Percentiles rank a stretch among this genome's conserved stretches.
phyloP scores from a whole-genome alignment of 176 grass and related monocot species.

The Hyparrhenia diplandra region DNA sequence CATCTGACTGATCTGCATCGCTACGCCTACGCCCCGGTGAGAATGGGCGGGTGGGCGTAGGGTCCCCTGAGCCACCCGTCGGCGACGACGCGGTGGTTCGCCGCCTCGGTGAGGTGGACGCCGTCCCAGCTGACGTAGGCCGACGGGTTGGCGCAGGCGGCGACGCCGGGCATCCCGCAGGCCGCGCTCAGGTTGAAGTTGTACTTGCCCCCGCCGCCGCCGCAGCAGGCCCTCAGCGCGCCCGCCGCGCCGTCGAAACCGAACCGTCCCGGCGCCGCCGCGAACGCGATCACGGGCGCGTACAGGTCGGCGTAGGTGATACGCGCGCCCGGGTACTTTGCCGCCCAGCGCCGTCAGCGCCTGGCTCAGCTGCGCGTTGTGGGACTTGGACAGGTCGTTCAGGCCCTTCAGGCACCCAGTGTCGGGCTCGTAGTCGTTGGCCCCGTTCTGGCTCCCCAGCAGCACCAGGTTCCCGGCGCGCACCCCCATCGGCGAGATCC shows the following conservation, averaged over 20 bases:
- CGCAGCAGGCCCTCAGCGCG: constrained; percentile 37
- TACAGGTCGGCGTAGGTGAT: constrained; percentile 53
- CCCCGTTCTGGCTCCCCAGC: background rate
- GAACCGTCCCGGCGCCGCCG: constrained; percentile 15
- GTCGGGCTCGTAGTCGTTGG: constrained; percentile 27
- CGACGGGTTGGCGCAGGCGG: constrained; percentile 3
- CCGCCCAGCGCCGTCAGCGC: background rate
- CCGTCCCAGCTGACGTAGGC: constrained; percentile 62
- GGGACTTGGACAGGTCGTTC: constrained; percentile 37
- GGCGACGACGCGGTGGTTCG: constrained; percentile 50
- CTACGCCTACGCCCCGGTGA: no score
- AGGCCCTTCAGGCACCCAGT: constrained; percentile 50
- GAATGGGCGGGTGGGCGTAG: constrained; percentile 37
- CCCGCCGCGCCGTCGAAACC: constrained; percentile 39
- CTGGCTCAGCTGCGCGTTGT: constrained; percentile 38
- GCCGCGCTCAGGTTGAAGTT: constrained; percentile 31
- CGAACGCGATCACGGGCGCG: constrained; percentile 34
- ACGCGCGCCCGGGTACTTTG: constrained; percentile 1
- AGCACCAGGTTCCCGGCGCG: constrained; percentile 28
- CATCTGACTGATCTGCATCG: no score
- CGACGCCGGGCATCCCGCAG: constrained; percentile 35
- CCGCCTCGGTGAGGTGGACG: constrained; percentile 52
- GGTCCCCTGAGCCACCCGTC: constrained; percentile 46
- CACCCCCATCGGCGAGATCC: constrained; percentile 47
- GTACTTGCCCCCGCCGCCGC: constrained; percentile 40